Base-by-base conservation (phyloP, 2,329 filamentous ascomycete species). In the Aspergillus pseudonomiae region DNA sequence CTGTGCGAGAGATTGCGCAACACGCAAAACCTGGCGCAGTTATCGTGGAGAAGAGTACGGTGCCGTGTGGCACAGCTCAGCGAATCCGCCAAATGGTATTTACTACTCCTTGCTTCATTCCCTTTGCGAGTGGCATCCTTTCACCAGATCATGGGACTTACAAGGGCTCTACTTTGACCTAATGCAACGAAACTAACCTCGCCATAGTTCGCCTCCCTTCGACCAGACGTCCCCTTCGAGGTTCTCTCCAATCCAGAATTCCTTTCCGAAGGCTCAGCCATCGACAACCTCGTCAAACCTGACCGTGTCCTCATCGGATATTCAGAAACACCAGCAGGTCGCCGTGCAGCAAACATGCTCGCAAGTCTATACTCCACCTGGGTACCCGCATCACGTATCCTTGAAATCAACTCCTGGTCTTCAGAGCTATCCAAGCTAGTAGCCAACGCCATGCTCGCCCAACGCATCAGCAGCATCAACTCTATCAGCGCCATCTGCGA, bases 161-260 rank as follows among this genome's bases (percentile, higher is more conserved):
- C 24, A 3, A 24, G 16, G 6, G n/a, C 3, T n/a, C 19, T 9
- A 3, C 7, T 16, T 3, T 41, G 6, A 6, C 10, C 39, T 6
- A 7, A 10, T 41, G 2, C 19, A 41, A 41, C 6, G 16, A 41
- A 19, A 41, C 16, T 41, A 41, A 41, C 16, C 4, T n/a, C 39
- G 10, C 16, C 19, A n/a, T 52, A 74, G 70, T 63, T 73, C 12
- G 53, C 69, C 16, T 61, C 64, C 7, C 61, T 85, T 70, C 86
- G 86, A 14, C 89, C 89, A 1, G 85, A 84, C 21, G 82, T 88
- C 14, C 83, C 85, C 65, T 93, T 93, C 73, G 89, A 93, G 73
- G 87, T 94, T 61, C 84, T 94, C 30, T 93, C 90, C 53, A 94
- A 94, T 77, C 91, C 91, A 6, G 91, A 94, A 75, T 94, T 94